Conservation (phyloP, 495 filamentous ascomycete species). For the Aspergillus panamensis region DNA sequence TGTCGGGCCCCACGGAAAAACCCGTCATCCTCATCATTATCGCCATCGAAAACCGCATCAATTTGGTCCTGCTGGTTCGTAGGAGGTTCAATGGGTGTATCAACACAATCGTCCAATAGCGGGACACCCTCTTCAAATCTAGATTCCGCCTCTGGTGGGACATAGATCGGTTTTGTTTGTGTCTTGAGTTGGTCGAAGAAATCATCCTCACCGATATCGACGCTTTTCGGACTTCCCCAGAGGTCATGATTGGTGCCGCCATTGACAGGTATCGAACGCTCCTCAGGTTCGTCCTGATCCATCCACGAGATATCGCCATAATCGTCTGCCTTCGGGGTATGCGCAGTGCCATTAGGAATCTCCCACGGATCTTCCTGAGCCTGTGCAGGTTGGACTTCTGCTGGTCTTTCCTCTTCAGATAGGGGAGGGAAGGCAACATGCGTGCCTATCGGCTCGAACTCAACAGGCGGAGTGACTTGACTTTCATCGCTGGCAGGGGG, state of each 20-base stretch:
- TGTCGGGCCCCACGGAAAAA: conserved; percentile 36
- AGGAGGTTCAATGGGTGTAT: conserved; percentile 22
- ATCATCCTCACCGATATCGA: conserved; percentile 40
- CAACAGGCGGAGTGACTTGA: background rate
- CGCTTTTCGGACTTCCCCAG: conserved; percentile 29
- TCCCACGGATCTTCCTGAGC: background rate
- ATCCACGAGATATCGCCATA: conserved; percentile 6
- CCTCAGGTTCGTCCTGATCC: conserved; percentile 2
- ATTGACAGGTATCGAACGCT: conserved; percentile 5
- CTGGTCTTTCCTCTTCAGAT: background rate
- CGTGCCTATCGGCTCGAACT: background rate
- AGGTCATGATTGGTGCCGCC: conserved; percentile 26
- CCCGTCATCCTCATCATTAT: conserved; percentile 36
- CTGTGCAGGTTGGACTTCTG: background rate
- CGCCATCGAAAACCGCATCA: conserved; percentile 34
- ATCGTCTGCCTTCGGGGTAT: background rate
- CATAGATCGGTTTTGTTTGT: conserved; percentile 46
- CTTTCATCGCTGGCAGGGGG: background rate
- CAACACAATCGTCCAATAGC: conserved; percentile 32
- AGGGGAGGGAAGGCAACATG: conserved; percentile 1
- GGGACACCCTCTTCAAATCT: conserved; percentile 49
- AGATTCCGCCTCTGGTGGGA: conserved; percentile 43
- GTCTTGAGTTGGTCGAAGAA: conserved; percentile 50
- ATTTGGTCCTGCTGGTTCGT: conserved; percentile 19
- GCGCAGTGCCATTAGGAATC: background rate